Evolutionary conservation across 169 alveolate species (phyloP).

Genomic region (Cryptosporidium parvum): DNA sequence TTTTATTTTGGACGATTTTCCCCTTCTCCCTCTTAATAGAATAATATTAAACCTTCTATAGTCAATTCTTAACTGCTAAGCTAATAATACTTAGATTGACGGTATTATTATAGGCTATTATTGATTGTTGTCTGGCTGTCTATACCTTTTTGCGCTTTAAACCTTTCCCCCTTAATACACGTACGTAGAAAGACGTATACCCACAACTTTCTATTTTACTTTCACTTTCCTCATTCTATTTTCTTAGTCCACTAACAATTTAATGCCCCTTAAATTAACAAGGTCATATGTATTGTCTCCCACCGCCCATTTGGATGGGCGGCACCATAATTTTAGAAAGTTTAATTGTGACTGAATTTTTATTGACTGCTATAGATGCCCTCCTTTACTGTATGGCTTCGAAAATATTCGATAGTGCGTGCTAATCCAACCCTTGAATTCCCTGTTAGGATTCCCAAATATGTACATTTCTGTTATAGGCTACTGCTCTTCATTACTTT

Average conservation of each 20-base stretch:
- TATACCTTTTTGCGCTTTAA: conserved; percentile 65
- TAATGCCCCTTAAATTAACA: conserved; percentile 23
- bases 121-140: conserved; percentile 75
- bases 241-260: conserved; percentile 58
- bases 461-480: not conserved
- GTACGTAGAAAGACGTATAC: conserved; percentile 75
- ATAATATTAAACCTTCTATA: conserved; percentile 49
- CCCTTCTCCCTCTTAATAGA: conserved; percentile 70
- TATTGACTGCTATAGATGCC: not conserved
- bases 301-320: conserved; percentile 27
- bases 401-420: not conserved
- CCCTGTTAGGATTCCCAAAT: not conserved
- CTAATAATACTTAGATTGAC: conserved; percentile 76
- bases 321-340: not conserved
- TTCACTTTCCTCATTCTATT: conserved; percentile 45
- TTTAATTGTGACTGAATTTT: not conserved
- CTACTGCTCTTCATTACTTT: too few relatives aligned
- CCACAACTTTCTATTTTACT: conserved; percentile 23
- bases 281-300: conserved; percentile 58
- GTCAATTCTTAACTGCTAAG: conserved; percentile 76
- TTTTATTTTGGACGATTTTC: conserved; percentile 37
- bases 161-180: conserved; percentile 34
- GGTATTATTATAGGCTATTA: conserved; percentile 70
- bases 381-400: not conserved
- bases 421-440: too few relatives aligned